These are phyloP conservation scores for Solanum piurae DNA, from an alignment of 257 asterid species.

Conservation along the genomic window DNA sequence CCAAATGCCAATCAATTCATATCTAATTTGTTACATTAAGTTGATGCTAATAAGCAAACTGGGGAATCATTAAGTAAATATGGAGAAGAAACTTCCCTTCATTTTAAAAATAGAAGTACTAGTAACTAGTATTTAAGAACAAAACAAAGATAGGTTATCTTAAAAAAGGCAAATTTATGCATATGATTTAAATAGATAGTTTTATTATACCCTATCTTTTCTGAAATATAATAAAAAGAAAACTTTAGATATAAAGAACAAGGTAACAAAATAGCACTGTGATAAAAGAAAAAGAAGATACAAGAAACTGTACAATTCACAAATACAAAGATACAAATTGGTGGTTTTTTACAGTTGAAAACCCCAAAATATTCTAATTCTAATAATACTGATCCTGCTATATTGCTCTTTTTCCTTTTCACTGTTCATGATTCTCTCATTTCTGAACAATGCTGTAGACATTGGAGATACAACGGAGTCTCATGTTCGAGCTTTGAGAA, in stretches of 20 bases:
- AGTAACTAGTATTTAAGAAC: background rate
- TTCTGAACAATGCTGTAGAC: background rate
- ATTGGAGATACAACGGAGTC: background rate
- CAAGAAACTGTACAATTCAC: background rate
- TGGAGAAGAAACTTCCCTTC: background rate
- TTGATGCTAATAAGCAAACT: background rate
- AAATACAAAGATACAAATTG: background rate
- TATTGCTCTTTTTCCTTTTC: background rate
- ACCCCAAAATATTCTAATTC: background rate
- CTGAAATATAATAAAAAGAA: background rate
- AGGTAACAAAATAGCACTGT: background rate
- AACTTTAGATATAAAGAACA: background rate
- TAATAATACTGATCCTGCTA: background rate
- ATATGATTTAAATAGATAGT: background rate
- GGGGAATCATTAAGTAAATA: background rate
- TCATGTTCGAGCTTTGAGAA: background rate
- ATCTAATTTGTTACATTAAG: background rate
- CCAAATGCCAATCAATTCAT: background rate
- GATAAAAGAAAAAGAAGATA: background rate
- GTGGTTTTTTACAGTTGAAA: background rate
- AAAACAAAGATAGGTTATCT: background rate
- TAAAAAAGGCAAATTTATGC: background rate
- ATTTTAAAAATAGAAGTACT: background rate
- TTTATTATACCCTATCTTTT: background rate
- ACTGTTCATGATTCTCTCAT: background rate